Conservation (phyloP, 441 rosid species). For the Arabidopsis lyrata region DNA sequence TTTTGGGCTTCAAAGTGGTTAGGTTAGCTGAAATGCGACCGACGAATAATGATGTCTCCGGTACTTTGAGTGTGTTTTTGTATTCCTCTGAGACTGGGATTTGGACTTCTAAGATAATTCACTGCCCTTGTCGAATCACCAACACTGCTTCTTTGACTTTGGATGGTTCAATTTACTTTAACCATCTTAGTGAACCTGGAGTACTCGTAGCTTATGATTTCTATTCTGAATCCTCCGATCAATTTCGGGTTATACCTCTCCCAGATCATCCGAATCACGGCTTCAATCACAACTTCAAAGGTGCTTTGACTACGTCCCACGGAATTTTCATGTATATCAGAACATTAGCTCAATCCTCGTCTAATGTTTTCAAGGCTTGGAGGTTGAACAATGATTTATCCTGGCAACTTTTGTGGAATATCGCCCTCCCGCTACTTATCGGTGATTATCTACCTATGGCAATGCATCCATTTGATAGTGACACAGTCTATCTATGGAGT, state of each 20-base stretch:
- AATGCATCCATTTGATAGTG: conserved; percentile 24
- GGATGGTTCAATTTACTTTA: background rate
- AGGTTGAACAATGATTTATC: background rate
- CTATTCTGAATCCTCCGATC: background rate
- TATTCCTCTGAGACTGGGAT: conserved; percentile 7
- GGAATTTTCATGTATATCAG: background rate
- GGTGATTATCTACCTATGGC: background rate
- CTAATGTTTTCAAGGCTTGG: background rate
- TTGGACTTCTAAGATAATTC: background rate
- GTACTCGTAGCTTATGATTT: background rate
- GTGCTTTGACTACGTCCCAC: background rate
- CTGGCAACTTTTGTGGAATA: background rate
- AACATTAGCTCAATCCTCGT: background rate
- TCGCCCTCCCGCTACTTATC: background rate
- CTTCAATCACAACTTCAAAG: background rate
- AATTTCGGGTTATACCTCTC: background rate
- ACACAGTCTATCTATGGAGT: conserved; percentile 10
- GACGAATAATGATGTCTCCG: background rate
- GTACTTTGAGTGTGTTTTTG: background rate
- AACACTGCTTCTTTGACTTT: background rate
- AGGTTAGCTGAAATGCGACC: fast-evolving
- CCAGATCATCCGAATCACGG: background rate
- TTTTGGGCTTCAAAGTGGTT: conserved; percentile 21
- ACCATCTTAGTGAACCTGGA: background rate
- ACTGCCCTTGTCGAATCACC: background rate